Conservation (phyloP, 2,329 filamentous ascomycete genomes). For the Aplosporella prunicola region DNA sequence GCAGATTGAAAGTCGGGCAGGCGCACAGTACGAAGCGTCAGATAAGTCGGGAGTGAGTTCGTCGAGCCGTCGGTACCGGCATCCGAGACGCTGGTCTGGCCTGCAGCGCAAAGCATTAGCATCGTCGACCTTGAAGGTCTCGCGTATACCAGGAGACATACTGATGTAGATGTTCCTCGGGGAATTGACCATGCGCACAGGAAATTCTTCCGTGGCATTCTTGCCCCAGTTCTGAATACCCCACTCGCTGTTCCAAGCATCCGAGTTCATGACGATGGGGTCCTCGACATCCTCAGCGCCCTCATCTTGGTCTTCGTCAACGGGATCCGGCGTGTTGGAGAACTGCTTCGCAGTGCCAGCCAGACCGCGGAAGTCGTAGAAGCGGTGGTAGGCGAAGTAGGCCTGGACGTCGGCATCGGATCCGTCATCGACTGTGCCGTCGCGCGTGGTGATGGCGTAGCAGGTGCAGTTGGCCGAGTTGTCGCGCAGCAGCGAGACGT, state of each 20-base stretch:
- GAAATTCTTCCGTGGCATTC: conserved; percentile 25
- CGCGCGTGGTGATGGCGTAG: conserved; percentile 38
- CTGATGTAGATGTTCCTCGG: conserved; percentile 38
- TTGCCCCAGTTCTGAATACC: conserved; percentile 38
- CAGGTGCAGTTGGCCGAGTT: conserved; percentile 35
- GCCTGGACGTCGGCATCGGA: conserved; percentile 18
- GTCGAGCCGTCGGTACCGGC: no score
- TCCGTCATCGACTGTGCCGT: conserved; percentile 23
- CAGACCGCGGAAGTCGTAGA: conserved; percentile 43
- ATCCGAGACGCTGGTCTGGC: no score
- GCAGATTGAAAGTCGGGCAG: conserved; percentile 36
- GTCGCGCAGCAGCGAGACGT: conserved; percentile 23
- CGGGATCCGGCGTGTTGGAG: conserved; percentile 17
- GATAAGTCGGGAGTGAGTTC: conserved; percentile 34
- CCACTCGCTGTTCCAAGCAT: conserved; percentile 30
- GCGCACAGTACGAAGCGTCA: conserved; percentile 39
- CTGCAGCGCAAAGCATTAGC: no score
- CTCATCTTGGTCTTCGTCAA: conserved; percentile 17
- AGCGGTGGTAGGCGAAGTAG: conserved; percentile 43
- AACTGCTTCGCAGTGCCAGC: conserved; percentile 22
- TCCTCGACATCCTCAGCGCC: conserved; percentile 13
- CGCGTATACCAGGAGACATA: conserved; percentile 1
- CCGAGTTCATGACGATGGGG: conserved; percentile 24
- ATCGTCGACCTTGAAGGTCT: not conserved
- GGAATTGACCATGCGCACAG: conserved; percentile 37